phyloP scores from a whole-genome alignment of 2,329 filamentous ascomycete species.

The Westerdykella sp. region DNA sequence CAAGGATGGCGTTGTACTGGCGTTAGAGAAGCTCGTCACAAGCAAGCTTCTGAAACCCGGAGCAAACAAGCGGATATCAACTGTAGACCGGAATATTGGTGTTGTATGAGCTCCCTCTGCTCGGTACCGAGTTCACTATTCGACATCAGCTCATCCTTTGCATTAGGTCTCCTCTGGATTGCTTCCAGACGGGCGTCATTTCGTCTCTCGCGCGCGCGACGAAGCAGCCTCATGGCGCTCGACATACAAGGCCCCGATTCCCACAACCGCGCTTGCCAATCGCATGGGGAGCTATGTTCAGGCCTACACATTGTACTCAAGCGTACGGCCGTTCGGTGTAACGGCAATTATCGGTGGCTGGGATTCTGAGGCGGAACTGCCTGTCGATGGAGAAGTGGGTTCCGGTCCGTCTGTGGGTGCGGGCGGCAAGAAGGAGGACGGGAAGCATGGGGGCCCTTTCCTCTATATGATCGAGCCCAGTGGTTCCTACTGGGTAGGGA shows the following conservation, averaged over 20 bases:
- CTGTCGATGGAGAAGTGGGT: conserved; percentile 87
- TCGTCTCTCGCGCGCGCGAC: conserved; percentile 87
- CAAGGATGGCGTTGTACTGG: conserved; percentile 94
- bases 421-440: conserved; percentile 71
- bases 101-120: conserved; percentile 57
- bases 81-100: conserved; percentile 87
- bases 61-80: conserved; percentile 95
- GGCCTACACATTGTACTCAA: conserved; percentile 95
- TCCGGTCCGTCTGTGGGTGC: conserved; percentile 70
- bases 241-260: conserved; percentile 91
- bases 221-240: conserved; percentile 88
- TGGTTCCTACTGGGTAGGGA: conserved; percentile 80
- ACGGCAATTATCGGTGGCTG: conserved; percentile 90
- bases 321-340: conserved; percentile 92
- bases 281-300: conserved; percentile 95
- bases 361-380: conserved; percentile 79
- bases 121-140: neutral
- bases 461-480: conserved; percentile 99
- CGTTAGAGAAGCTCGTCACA: conserved; percentile 90
- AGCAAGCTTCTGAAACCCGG: conserved; percentile 93
- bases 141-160: neutral
- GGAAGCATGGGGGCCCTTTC: conserved; percentile 79
- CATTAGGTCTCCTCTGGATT: conserved; percentile 87
- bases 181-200: conserved; percentile 90
- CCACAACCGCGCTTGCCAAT: conserved; percentile 77